Evolutionary conservation across 2,329 filamentous ascomycete species (phyloP).

Genomic region (Cladorrhinum sp.): DNA sequence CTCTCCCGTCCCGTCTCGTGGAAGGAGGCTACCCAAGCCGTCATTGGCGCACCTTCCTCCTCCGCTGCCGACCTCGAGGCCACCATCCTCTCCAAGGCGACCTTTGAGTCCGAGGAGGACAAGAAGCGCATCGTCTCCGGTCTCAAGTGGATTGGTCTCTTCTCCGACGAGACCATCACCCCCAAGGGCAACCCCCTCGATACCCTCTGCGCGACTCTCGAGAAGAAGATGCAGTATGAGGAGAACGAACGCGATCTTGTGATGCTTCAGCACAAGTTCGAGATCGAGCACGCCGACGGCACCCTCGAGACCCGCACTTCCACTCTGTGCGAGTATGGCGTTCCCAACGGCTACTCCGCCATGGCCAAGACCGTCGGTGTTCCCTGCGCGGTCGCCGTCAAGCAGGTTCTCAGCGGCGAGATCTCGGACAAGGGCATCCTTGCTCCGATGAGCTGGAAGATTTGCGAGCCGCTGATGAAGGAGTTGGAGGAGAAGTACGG

Average conservation of each 20-base stretch:
- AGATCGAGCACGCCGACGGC: conserved; percentile 79
- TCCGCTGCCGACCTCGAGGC: conserved; percentile 67
- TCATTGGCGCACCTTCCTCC: conserved; percentile 66
- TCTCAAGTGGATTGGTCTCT: conserved; percentile 66
- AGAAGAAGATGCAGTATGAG: conserved; percentile 87
- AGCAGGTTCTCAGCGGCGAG: conserved; percentile 73
- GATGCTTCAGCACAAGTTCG: conserved; percentile 78
- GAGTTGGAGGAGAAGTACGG: conserved; percentile 76
- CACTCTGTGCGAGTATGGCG: conserved; percentile 80
- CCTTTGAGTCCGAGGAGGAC: conserved; percentile 66
- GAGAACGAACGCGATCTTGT: conserved; percentile 81
- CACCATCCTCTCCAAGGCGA: conserved; percentile 72
- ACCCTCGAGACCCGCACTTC: conserved; percentile 72
- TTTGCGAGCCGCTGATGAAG: conserved; percentile 71
- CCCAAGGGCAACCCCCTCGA: conserved; percentile 79
- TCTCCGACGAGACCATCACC: conserved; percentile 64
- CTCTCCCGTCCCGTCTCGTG: conserved; percentile 69
- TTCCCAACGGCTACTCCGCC: conserved; percentile 70
- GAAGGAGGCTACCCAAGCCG: conserved; percentile 79
- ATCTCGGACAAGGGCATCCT: conserved; percentile 71
- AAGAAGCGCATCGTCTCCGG: conserved; percentile 67
- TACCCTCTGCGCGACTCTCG: conserved; percentile 83
- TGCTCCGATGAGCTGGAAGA: conserved; percentile 68
- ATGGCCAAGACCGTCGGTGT: conserved; percentile 62
- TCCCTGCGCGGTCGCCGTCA: conserved; percentile 63